Conservation (phyloP, 192 early-diverging fungal species). For the Geranomyces variabilis region DNA sequence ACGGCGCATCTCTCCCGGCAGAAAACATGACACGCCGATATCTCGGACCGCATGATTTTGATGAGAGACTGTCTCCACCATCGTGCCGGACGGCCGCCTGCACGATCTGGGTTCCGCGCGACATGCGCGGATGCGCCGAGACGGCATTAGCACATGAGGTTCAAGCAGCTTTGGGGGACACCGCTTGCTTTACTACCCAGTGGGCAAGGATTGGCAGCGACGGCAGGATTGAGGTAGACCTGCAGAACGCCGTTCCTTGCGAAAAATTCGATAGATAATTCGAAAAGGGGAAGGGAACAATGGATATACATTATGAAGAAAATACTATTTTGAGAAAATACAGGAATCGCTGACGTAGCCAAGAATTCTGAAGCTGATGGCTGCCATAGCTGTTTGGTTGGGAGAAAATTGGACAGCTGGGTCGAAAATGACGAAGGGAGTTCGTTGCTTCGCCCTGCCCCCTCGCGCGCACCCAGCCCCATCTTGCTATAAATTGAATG, state of each 20-base stretch:
- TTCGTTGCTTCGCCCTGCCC: no score
- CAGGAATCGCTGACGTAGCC: no score
- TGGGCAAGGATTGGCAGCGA: slow-evolving; percentile 10
- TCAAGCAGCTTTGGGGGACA: slow-evolving; percentile 17
- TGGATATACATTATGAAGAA: no score
- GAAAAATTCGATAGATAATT: neutral
- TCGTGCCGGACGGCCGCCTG: neutral
- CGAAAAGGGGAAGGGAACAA: no score
- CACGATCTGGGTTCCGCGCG: slow-evolving; percentile 17
- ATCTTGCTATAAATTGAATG: no score
- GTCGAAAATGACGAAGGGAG: no score
- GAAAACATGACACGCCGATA: neutral
- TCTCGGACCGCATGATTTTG: slow-evolving; percentile 16
- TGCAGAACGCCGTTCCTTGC: neutral
- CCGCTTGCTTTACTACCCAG: neutral
- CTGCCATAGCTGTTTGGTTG: no score
- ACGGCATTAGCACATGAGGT: neutral
- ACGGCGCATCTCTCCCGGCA: neutral
- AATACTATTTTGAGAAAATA: no score
- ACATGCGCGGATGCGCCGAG: slow-evolving; percentile 7
- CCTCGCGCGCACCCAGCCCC: no score
- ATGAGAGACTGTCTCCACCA: slow-evolving; percentile 21
- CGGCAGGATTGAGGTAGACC: neutral
- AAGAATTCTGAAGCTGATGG: no score
- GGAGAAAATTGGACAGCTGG: no score